Evolutionary conservation across 2,329 filamentous ascomycete species (phyloP), one percentile per base, ranked within the genome.

Genomic region (Macroventuria anomochaeta): DNA sequence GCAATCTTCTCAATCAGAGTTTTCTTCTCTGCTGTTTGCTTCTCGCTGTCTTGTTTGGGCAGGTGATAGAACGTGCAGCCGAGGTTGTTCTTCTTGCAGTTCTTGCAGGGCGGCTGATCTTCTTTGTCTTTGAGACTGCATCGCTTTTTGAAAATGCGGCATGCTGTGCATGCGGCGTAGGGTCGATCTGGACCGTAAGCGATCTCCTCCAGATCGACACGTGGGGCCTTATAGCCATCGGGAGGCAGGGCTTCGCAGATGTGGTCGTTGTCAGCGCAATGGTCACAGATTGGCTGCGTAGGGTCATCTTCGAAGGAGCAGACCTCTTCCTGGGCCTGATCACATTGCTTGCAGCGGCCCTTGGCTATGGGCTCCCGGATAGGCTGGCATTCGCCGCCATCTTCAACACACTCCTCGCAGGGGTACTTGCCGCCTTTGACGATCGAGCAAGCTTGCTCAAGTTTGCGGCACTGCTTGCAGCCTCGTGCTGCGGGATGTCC

Each of bases 401-500:
- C 39, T 2, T 65, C 53, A 0, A 20, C 12, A 41, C 70, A 72
- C 3, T 55, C 26, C 0, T 53, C 7, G 54, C 58, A 75, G 25
- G 58, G 67, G 46, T 62, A 77, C 60, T 33, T 48, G 41, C 53
- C 64, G n/a, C 59, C 70, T 61, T 55, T 60, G 47, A 51, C 63
- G 65, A 67, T 71, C 51, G 50, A 68, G 52, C 62, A 76, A 3
- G 15, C 26, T 18, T 29, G 62, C 7, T 21, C 61, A 25, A 53
- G 46, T 48, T 44, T 46, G 12, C 68, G 64, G 49, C 77, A 79
- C 3, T 55, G 44, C 20, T 59, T 55, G 53, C 76, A 79, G 3
- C 71, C 73, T 33, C 72, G 65, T 10, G 69, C 65, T 4, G 38
- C 63, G 5, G 75, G 73, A 23, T 74, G 58, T 1, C 72, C 70